phyloP scores from a whole-genome alignment of 2,329 filamentous ascomycete genomes.

The Aureobasidium musti region DNA sequence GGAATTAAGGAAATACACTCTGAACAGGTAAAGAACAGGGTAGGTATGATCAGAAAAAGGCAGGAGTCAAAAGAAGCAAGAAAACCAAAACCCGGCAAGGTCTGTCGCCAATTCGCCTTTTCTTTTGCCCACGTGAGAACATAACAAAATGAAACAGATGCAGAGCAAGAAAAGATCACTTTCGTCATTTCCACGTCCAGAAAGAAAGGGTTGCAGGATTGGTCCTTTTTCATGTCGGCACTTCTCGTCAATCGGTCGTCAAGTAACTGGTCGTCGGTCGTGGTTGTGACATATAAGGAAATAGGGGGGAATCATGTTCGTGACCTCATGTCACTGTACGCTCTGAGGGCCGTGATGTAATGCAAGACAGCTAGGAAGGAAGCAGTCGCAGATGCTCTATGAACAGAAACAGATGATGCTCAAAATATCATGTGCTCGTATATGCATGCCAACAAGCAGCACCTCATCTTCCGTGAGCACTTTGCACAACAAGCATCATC shows the following conservation, averaged over 20 bases:
- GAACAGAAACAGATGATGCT: background rate
- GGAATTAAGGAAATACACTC: constrained; percentile 3
- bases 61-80: background rate
- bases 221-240: background rate
- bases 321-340: background rate
- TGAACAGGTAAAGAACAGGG: background rate
- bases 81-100: background rate
- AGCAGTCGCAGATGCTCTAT: background rate
- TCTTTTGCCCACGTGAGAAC: background rate
- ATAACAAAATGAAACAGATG: background rate
- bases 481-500: constrained; percentile 24
- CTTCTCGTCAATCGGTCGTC: background rate
- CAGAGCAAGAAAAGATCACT: background rate
- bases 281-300: constrained; percentile 13
- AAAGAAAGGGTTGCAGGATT: background rate
- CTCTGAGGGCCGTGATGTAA: background rate
- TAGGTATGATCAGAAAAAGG: background rate
- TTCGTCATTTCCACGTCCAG: background rate
- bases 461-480: constrained; percentile 9
- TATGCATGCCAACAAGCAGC: background rate
- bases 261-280: constrained; percentile 8
- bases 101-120: constrained; percentile 3
- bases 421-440: background rate
- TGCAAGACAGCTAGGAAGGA: background rate
- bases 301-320: background rate